Evolutionary conservation across 2,329 filamentous ascomycete genomes (phyloP).

Genomic region (Botrytis paeoniae): DNA sequence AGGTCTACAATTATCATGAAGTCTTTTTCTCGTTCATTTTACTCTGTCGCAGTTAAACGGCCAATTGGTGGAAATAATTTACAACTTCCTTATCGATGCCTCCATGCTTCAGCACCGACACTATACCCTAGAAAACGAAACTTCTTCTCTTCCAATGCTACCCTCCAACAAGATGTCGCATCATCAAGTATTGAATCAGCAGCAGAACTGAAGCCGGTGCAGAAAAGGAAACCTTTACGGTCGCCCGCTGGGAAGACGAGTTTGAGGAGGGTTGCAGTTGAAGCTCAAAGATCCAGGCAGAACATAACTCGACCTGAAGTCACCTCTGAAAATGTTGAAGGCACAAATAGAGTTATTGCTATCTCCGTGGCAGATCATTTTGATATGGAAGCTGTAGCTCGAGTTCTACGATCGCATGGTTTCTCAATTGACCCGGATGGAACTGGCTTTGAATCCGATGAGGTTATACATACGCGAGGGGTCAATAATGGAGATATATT

Average conservation of each 20-base stretch:
- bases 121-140: conserved; percentile 51
- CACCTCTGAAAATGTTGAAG: conserved; percentile 39
- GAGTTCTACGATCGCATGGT: conserved; percentile 56
- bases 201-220: conserved; percentile 16
- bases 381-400: conserved; percentile 58
- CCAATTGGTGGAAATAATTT: conserved; percentile 24
- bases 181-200: neutral
- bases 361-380: conserved; percentile 63
- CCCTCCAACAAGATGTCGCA: conserved; percentile 43
- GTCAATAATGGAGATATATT: conserved; percentile 80
- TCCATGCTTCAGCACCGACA: conserved; percentile 42
- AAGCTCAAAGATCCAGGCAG: conserved; percentile 65
- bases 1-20: conserved; percentile 26
- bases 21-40: conserved; percentile 28
- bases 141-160: conserved; percentile 66
- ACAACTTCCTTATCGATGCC: conserved; percentile 19
- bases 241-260: conserved; percentile 64
- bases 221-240: conserved; percentile 47
- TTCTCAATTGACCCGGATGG: conserved; percentile 61
- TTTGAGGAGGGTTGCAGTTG: conserved; percentile 78
- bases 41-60: conserved; percentile 22
- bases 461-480: conserved; percentile 61
- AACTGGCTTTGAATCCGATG: conserved; percentile 57
- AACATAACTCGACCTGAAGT: conserved; percentile 33
- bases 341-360: conserved; percentile 48